Evolutionary conservation across 2,329 filamentous ascomycete species (phyloP).

Genomic region (Talaromyces albobiverticillius): DNA sequence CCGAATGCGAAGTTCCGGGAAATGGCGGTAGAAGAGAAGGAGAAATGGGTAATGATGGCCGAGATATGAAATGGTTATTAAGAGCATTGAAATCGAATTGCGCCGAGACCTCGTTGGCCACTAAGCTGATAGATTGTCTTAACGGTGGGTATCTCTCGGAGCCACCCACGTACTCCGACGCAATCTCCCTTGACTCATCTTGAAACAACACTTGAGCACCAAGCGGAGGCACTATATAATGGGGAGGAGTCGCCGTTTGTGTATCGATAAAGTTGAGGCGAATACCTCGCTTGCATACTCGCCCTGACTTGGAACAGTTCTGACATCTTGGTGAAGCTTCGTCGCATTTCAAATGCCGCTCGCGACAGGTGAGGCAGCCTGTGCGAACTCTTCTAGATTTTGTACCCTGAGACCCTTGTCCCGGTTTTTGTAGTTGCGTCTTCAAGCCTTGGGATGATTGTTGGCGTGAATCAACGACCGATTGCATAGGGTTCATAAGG

Average conservation of each 20-base stretch:
- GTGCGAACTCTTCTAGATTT: conserved; percentile 87
- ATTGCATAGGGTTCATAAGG: neutral
- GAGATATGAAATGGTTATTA: conserved; percentile 35
- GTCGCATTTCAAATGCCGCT: conserved; percentile 88
- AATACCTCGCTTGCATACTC: conserved; percentile 80
- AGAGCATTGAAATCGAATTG: conserved; percentile 31
- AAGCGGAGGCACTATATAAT: conserved; percentile 54
- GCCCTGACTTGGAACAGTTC: conserved; percentile 85
- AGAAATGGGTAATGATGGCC: conserved; percentile 47
- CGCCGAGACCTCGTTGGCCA: conserved; percentile 22
- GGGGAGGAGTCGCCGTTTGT: conserved; percentile 66
- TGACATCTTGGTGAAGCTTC: conserved; percentile 65
- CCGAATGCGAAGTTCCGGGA: conserved; percentile 41
- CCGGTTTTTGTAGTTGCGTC: conserved; percentile 8
- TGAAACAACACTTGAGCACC: conserved; percentile 76
- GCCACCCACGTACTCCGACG: conserved; percentile 84
- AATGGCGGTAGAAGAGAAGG: conserved; percentile 49
- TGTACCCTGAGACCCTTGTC: conserved; percentile 15
- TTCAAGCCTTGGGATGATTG: neutral
- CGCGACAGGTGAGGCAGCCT: conserved; percentile 84
- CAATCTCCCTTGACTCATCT: conserved; percentile 86
- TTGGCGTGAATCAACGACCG: neutral
- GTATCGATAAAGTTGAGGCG: conserved; percentile 90
- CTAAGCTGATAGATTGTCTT: conserved; percentile 34
- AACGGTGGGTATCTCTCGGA: conserved; percentile 66